Evolutionary conservation across 2,329 filamentous ascomycete genomes (phyloP).

Genomic region (Fusarium continuum): DNA sequence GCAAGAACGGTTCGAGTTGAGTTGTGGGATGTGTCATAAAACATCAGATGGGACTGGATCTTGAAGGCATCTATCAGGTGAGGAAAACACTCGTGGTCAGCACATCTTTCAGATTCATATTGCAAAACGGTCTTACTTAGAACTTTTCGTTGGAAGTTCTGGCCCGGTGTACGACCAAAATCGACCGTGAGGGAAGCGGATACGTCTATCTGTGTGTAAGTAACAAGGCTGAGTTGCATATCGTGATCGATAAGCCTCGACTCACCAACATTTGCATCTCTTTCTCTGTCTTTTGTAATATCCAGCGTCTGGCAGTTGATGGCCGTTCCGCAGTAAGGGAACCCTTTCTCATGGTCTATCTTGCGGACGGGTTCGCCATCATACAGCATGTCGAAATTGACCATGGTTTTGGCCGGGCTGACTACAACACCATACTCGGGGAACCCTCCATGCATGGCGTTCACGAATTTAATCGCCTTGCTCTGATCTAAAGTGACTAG

Average conservation of each 20-base stretch:
- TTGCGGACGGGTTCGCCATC: conserved; percentile 62
- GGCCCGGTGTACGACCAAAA: conserved; percentile 74
- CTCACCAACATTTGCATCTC: conserved; percentile 61
- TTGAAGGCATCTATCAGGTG: conserved; percentile 70
- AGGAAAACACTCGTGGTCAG: not conserved
- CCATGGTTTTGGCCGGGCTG: conserved; percentile 79
- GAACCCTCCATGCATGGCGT: conserved; percentile 81
- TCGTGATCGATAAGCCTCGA: not conserved
- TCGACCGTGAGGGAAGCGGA: conserved; percentile 84
- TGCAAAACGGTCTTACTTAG: conserved; percentile 61
- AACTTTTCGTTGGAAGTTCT: conserved; percentile 81
- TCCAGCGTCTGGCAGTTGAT: conserved; percentile 81
- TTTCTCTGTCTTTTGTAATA: conserved; percentile 73
- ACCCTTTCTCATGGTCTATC: conserved; percentile 56
- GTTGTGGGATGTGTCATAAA: conserved; percentile 84
- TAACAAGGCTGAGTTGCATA: not conserved
- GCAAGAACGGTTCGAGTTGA: conserved; percentile 70
- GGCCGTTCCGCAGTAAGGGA: conserved; percentile 87
- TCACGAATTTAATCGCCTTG: conserved; percentile 77
- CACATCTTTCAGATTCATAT: not conserved
- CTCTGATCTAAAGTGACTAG: conserved; percentile 77
- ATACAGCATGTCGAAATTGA: conserved; percentile 79
- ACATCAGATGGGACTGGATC: conserved; percentile 85
- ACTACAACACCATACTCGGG: conserved; percentile 83
- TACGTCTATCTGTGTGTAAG: conserved; percentile 49